Evolutionary conservation across 106 monocot species (phyloP), one percentile per base, ranked within the genome.

Genomic region (Narthecium ossifragum): DNA sequence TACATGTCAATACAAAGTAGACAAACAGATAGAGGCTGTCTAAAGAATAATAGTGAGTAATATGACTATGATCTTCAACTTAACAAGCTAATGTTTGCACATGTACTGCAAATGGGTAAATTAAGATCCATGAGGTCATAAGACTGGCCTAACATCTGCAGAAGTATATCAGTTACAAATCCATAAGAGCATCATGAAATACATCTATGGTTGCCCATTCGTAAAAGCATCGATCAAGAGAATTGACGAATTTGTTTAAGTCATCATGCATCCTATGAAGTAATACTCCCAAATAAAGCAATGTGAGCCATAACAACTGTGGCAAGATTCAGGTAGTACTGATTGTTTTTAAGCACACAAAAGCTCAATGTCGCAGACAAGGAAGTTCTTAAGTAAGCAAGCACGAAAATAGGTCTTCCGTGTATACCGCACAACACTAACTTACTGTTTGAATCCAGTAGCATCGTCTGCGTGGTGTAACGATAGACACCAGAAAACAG

Each of bases 301-400:
- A 59, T 31, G 26, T 31, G 24, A 33, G 58, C 23, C 23, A 59
- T 58, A 59, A 48, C 26, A 6, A 47, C 13, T 37, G 49, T 24
- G 53, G 31, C 28, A 20, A 62, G 53, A 33, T 27, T 70, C 41
- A 22, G 31, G 39, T 40, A 71, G 49, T 55, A 55, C 26, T 46
- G 31, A 70, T 30, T 33, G 62, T n/a, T 71, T 40, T 60, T 33
- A 53, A 53, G 72, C 65, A 73, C 58, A 73, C 31, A 38, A 38
- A 56, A 55, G 40, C n/a, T 55, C 21, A n/a, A 40, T 39, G n/a
- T 31, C 13, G 22, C 25, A 28, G 6, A 15, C 17, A 62, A 31
- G 27, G 27, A 28, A 24, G 26, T 55, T 46, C 46, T 26, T 32
- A 71, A 34, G 47, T 23, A 51, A 64, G 55, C 36, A 57, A 72